Base-by-base conservation (phyloP, 2,329 filamentous ascomycete species). In the Zasmidium citrigriseum region DNA sequence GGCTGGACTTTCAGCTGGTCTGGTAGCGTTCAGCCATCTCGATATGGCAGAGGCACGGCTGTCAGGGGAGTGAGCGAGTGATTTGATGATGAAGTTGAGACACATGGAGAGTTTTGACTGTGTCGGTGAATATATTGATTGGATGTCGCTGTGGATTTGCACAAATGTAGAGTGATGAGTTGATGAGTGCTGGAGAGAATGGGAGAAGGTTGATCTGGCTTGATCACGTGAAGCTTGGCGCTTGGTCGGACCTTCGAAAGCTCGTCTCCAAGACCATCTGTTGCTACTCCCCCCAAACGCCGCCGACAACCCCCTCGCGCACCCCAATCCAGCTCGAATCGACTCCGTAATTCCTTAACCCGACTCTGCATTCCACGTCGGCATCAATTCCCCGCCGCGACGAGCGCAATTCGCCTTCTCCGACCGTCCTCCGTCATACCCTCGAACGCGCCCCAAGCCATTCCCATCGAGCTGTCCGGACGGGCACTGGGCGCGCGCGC, bases 371-470 rank as follows among this genome's bases (percentile, higher is more conserved):
- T 21, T 34, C 25, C 24, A 38, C 24, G 10, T 34, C 25, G 16
- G 10, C 25, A 51, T 51, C 48, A 21, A 34, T 51, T 18, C 48
- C 25, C 22, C 3, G 12, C 25, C 12, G 4, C 5, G 25, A 34
- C 48, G 25, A 34, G 48, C 48, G 48, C 48, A 20, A 51, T 51
- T 27, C 25, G 48, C 48, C 48, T 18, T 46, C 23, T 34, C 52
- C 44, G 44, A 54, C 52, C 14, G 21, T 27, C 45, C 46, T 53
- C 52, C 44, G 44, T 46, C 52, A 47, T 38, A 34, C 18, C 52
- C 38, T 29, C 47, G 21, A 55, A 51, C 46, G 20, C 38, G 38
- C 20, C 46, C 25, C 29, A 52, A 25, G 4, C 50, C 34, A 41
- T 41, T 41, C 34, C 29, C 18, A 20, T 18, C 20, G 4, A 41